Evolutionary conservation across 805 yeast species (phyloP), one percentile per base, ranked within the genome.

Genomic region (Metschnikowia lochheadii): DNA sequence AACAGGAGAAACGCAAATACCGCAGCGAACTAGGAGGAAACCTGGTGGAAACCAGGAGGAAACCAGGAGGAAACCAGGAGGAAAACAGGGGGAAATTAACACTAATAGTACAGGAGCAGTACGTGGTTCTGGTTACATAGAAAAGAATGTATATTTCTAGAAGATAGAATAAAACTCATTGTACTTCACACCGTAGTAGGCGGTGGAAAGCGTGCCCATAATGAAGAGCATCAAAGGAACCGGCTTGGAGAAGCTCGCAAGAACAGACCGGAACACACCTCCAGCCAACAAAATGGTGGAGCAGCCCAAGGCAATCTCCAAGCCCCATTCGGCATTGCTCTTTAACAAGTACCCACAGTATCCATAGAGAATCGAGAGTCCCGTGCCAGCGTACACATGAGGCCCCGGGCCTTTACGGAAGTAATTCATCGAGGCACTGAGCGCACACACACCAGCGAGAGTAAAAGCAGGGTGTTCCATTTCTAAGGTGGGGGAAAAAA

Each of bases 391-490:
- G 44, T 82, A 69, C 49, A 91, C 75, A 0, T 96, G 89, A 20
- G 96, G 95, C 35, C 84, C 62, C 1, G 96, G 87, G 11, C 85
- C 80, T 59, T 86, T 85, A 57, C 77, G 79, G 68, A 69, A 61
- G 67, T 72, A 87, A 37, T 94, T 94, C 68, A 82, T 78, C 37
- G 80, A 56, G 45, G 94, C 95, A 48, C 94, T 94, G 48, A 80
- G 64, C 49, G 84, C 76, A 59, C 86, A 75, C 55, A 86, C 77
- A 13, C 83, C 87, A 21, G 89, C 81, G 58, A 87, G 75, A 18
- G 91, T 83, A 59, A 75, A 81, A 48, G 89, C 82, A 49, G 90
- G 91, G 65, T 86, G 94, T 70, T 87, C 95, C 94, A 73, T 72
- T 21, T 26, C 4, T 26, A 26, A 26, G 29, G 29, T 26, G 8